Evolutionary conservation across 495 filamentous ascomycete genomes (phyloP).

Genomic region (Penicillium pancosmium): DNA sequence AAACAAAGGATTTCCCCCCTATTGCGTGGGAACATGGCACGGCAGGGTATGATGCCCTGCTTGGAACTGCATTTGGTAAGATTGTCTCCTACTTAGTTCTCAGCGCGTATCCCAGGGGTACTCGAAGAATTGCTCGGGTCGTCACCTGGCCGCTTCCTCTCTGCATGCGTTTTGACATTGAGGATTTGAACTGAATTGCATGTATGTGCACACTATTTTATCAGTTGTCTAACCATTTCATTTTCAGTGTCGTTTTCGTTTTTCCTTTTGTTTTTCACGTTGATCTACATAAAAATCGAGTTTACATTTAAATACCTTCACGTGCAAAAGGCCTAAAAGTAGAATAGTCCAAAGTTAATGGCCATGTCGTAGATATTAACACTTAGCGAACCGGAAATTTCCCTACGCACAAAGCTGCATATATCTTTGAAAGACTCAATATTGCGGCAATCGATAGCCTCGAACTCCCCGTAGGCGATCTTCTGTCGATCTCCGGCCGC

Average conservation of each 20-base stretch:
- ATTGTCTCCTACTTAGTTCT: not conserved
- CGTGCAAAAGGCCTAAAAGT: not conserved
- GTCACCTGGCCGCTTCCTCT: conserved; percentile 7
- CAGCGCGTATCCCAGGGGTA: conserved; percentile 1
- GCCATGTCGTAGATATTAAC: not conserved
- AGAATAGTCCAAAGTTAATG: not conserved
- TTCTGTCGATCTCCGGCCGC: conserved; percentile 2
- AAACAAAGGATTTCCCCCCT: not conserved
- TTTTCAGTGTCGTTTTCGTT: not conserved
- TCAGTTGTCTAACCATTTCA: not conserved
- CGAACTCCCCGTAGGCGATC: not conserved
- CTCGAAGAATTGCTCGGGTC: not conserved
- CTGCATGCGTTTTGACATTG: conserved; percentile 1
- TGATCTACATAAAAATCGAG: not conserved
- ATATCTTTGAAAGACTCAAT: not conserved
- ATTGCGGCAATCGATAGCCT: conserved; percentile 5
- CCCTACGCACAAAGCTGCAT: not conserved
- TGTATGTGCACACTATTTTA: not conserved
- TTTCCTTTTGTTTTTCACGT: not conserved
- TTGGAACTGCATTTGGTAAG: conserved; percentile 1
- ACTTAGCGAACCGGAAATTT: not conserved
- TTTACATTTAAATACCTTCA: not conserved
- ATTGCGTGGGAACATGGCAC: not conserved
- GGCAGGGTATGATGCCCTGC: not conserved
- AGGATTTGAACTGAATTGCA: not conserved